These are phyloP conservation scores for Phaeomoniella chlamydospora DNA, from an alignment of 2,329 filamentous ascomycete species.

Conservation along the genomic window DNA sequence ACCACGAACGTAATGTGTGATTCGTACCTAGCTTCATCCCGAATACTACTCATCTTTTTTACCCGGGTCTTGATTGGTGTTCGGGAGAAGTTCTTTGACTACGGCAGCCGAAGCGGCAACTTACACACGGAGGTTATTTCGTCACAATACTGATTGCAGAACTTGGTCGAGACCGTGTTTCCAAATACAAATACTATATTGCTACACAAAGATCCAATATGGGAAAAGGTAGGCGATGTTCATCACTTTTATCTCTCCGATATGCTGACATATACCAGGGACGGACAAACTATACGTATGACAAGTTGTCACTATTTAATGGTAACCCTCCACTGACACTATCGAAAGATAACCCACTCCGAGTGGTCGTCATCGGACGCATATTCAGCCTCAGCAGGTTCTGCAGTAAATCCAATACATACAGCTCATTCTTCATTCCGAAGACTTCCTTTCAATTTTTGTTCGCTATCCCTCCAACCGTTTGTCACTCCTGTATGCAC, in stretches of 20 bases:
- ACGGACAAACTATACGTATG: constrained; percentile 36
- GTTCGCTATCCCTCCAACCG: constrained; percentile 86
- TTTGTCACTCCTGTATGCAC: constrained; percentile 94
- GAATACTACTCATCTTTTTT: too few relatives aligned
- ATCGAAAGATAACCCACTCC: constrained; percentile 70
- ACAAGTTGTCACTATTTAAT: constrained; percentile 1
- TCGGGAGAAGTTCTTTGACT: too few relatives aligned
- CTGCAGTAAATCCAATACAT: constrained; percentile 44
- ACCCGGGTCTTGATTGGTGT: too few relatives aligned
- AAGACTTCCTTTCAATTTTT: constrained; percentile 93
- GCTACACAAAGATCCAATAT: constrained; percentile 8
- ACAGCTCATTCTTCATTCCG: constrained; percentile 55
- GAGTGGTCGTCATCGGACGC: constrained; percentile 91
- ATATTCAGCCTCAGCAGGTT: constrained; percentile 66
- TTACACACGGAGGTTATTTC: background rate
- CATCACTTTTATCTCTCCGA: too few relatives aligned
- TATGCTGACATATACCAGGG: too few relatives aligned
- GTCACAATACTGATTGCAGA: background rate
- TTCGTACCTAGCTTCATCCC: too few relatives aligned
- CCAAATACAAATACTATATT: background rate
- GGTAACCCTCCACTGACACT: constrained; percentile 3
- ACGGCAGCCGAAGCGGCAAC: constrained; percentile 1
- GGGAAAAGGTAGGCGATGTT: constrained; percentile 22
- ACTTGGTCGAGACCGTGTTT: background rate
- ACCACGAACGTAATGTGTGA: too few relatives aligned